phyloP scores from a whole-genome alignment of 2,329 filamentous ascomycete genomes.

The Aspergillus tamarii region DNA sequence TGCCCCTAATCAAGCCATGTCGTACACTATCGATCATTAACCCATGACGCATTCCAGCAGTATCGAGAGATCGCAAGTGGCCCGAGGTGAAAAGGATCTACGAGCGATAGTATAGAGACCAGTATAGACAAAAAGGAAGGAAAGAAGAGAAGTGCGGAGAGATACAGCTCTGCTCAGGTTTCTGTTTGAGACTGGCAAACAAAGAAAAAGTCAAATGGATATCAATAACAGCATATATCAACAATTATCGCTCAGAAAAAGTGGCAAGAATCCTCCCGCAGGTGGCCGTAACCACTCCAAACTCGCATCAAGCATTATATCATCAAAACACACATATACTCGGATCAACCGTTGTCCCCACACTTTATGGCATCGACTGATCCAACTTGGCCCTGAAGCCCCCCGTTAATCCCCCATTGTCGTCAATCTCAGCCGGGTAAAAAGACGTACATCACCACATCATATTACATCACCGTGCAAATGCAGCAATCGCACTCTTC shows the following conservation, averaged over 20 bases:
- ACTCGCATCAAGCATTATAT: neutral
- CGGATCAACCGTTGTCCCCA: neutral
- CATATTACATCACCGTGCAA: conserved; percentile 44
- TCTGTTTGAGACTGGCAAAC: neutral
- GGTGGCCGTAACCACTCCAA: neutral
- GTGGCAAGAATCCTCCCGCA: neutral
- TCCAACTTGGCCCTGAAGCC: neutral
- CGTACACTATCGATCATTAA: too few species aligned
- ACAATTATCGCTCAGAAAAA: neutral
- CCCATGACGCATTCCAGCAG: too few species aligned
- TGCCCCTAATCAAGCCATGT: too few species aligned
- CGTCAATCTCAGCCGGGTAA: neutral
- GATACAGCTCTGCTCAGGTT: neutral
- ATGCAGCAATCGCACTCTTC: conserved; percentile 47
- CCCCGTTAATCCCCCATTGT: neutral
- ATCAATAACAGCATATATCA: neutral
- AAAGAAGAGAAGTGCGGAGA: neutral
- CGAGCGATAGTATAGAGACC: neutral
- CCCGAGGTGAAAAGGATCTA: neutral
- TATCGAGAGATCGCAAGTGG: neutral
- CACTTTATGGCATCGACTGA: neutral
- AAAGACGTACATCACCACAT: neutral
- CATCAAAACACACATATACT: neutral
- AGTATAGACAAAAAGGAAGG: neutral
- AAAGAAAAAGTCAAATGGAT: neutral